A percentile compares a stretch with the other conserved stretches of the same genome.
Evolutionary conservation across 441 rosid species (phyloP).

Genomic region (Dalechampia spathulata): DNA sequence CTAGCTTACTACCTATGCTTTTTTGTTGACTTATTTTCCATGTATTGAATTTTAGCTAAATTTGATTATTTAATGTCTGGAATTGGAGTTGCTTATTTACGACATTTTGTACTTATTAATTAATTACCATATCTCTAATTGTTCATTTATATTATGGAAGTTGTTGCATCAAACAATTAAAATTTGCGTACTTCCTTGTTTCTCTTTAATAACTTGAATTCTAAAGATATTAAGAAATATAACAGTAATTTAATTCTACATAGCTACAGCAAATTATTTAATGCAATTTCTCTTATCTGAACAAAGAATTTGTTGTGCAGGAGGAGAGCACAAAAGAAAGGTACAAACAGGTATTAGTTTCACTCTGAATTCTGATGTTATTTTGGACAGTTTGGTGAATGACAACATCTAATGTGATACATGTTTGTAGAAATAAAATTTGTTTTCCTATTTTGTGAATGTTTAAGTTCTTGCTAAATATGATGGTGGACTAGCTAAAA

Average conservation of each 20-base stretch:
- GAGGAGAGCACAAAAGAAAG: conserved; percentile 60
- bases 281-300: conserved; percentile 9
- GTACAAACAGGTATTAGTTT: conserved; percentile 45
- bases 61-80: background rate
- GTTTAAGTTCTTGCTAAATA: background rate
- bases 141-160: background rate
- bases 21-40: background rate
- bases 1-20: background rate
- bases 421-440: background rate
- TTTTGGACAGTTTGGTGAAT: background rate
- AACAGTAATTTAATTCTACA: background rate
- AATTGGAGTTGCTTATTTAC: background rate
- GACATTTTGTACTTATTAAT: background rate
- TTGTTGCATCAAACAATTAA: background rate
- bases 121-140: too few relatives aligned
- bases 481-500: background rate
- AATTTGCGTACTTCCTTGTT: background rate
- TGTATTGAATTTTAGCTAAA: background rate
- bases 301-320: conserved; percentile 29
- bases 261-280: background rate
- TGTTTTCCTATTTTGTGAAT: too few relatives aligned
- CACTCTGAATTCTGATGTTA: background rate
- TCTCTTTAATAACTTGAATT: background rate
- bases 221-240: too few relatives aligned
- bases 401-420: background rate